Conservation (phyloP, 2,329 filamentous ascomycete genomes). For the Fusarium floridanum region DNA sequence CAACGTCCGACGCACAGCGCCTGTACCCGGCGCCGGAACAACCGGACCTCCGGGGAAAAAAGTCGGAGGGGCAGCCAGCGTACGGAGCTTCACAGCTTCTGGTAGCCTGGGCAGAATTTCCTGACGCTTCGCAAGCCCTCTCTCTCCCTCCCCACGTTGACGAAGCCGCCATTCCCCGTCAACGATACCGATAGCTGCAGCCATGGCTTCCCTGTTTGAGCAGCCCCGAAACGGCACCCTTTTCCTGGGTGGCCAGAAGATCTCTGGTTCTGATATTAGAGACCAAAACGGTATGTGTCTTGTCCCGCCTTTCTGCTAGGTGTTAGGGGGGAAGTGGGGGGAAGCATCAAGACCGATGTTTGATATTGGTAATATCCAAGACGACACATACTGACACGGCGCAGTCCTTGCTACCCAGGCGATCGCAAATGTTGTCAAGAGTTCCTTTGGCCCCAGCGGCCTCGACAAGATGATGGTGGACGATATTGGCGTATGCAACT, state of each 20-base stretch:
- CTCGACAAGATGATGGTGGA: constrained; percentile 99
- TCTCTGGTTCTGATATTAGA: constrained; percentile 94
- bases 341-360: constrained; percentile 26
- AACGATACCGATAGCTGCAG: constrained; percentile 46
- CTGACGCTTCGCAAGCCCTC: constrained; percentile 40
- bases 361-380: constrained; percentile 33
- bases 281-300: constrained; percentile 86
- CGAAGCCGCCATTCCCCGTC: constrained; percentile 42
- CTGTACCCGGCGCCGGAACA: constrained; percentile 44
- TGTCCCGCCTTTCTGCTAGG: constrained; percentile 42
- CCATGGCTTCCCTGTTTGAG: constrained; percentile 96
- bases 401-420: constrained; percentile 93
- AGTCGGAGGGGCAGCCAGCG: constrained; percentile 43
- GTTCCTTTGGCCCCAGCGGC: constrained; percentile 95
- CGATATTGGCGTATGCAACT: constrained; percentile 85
- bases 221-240: constrained; percentile 95
- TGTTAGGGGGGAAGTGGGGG: constrained; percentile 46
- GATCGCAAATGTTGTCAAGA: constrained; percentile 99
- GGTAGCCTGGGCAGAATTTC: constrained; percentile 49
- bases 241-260: constrained; percentile 97
- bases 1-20: neutral
- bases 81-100: constrained; percentile 49
- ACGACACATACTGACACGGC: constrained; percentile 31
- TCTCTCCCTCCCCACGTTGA: constrained; percentile 43
- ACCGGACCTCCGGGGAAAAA: constrained; percentile 46